These are phyloP conservation scores for Cladorrhinum samala DNA, from an alignment of 495 filamentous ascomycete species.

Conservation along the genomic window DNA sequence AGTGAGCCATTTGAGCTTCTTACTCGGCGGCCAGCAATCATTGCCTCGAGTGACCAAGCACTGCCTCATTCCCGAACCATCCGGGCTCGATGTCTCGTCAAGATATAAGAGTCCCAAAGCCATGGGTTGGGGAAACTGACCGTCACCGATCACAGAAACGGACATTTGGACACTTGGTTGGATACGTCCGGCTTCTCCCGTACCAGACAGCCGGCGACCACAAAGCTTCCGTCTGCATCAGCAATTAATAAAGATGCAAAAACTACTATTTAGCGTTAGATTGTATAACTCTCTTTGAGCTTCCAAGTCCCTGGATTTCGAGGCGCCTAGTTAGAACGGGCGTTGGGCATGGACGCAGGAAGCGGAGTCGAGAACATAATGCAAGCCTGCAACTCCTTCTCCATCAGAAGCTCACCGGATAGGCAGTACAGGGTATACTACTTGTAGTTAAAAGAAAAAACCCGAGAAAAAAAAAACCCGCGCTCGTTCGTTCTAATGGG, in stretches of 20 bases:
- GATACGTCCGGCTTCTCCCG: not conserved
- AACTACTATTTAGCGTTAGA: no score
- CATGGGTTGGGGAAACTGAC: not conserved
- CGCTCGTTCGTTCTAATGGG: no score
- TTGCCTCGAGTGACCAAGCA: not conserved
- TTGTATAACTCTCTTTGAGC: no score
- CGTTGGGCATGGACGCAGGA: conserved; percentile 15
- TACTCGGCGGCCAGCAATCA: not conserved
- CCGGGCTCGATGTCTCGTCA: not conserved
- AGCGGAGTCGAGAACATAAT: not conserved
- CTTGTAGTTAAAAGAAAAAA: no score
- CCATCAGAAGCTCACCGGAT: not conserved
- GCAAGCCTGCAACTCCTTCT: conserved; percentile 4
- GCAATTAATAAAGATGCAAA: no score
- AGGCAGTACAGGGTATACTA: no score
- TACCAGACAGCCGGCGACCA: no score
- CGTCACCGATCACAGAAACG: not conserved
- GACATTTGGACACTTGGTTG: no score
- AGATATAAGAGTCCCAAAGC: not conserved
- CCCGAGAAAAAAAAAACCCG: no score
- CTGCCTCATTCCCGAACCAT: not conserved
- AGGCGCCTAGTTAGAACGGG: conserved; percentile 10
- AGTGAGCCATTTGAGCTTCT: not conserved
- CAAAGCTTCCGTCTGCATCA: no score
- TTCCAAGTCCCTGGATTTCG: not conserved